phyloP scores from a whole-genome alignment of 2,329 filamentous ascomycete species.

The Mollisiaceae sp. region DNA sequence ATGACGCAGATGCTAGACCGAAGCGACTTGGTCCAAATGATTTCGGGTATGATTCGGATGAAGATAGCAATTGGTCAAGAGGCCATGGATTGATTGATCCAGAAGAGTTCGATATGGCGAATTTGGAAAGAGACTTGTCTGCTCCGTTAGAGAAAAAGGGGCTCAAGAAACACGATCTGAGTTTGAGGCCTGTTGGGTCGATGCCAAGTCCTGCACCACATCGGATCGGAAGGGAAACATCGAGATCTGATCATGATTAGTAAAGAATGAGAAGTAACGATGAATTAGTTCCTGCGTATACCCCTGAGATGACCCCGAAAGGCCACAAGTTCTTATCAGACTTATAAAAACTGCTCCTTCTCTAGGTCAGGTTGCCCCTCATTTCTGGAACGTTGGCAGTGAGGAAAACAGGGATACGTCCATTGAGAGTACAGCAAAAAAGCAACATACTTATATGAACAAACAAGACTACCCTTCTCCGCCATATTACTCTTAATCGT shows the following conservation, averaged over 20 bases:
- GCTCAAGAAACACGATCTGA: neutral
- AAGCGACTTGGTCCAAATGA: neutral
- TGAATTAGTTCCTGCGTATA: neutral
- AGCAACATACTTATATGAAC: neutral
- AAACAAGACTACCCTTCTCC: neutral
- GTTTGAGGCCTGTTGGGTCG: neutral
- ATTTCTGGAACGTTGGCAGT: neutral
- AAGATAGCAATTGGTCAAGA: neutral
- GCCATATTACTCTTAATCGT: neutral
- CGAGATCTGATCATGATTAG: neutral
- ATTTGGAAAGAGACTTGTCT: constrained; percentile 5
- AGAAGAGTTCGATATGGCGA: neutral
- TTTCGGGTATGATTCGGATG: constrained; percentile 4
- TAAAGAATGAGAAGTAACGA: neutral
- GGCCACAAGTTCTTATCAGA: too few species aligned
- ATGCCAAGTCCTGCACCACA: neutral
- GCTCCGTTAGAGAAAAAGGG: neutral
- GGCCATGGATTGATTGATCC: neutral
- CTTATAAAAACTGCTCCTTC: neutral
- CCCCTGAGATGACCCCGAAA: neutral
- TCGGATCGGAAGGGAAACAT: neutral
- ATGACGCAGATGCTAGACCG: neutral
- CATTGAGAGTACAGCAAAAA: neutral
- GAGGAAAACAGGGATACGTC: neutral
- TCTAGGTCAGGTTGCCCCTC: neutral